A percentile compares a stretch with the other conserved stretches of the same genome.
These are phyloP conservation scores for Juglanconis oblonga DNA, from an alignment of 2,329 filamentous ascomycete species.

Conservation along the genomic window DNA sequence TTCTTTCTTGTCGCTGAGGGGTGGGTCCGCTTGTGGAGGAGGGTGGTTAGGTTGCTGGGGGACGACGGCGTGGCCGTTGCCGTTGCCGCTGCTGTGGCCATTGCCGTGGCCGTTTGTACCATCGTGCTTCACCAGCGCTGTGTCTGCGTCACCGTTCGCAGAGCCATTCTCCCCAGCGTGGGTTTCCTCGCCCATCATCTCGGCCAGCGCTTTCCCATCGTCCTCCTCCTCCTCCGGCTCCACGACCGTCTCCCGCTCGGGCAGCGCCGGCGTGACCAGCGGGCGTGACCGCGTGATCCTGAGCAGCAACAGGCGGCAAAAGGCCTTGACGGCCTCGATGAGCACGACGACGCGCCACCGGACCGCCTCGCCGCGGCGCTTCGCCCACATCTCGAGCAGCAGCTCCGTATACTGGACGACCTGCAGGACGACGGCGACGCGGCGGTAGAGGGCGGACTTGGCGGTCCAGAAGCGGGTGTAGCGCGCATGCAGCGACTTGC, in stretches of 20 bases:
- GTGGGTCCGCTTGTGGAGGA: slow-evolving; percentile 1
- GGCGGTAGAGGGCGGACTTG: slow-evolving; percentile 68
- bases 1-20: slow-evolving; percentile 42
- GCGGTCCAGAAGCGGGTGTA: slow-evolving; percentile 67
- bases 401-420: slow-evolving; percentile 94
- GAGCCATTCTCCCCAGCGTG: slow-evolving; percentile 50
- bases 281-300: slow-evolving; percentile 80
- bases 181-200: slow-evolving; percentile 47
- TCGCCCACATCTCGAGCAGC: slow-evolving; percentile 95
- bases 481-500: slow-evolving; percentile 57
- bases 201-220: slow-evolving; percentile 36
- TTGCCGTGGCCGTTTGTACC: slow-evolving; percentile 5
- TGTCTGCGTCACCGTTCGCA: slow-evolving; percentile 32
- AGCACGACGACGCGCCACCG: slow-evolving; percentile 86
- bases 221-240: slow-evolving; percentile 50
- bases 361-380: slow-evolving; percentile 74
- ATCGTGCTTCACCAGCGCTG: slow-evolving; percentile 5
- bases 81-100: background rate
- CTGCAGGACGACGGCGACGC: slow-evolving; percentile 78
- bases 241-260: slow-evolving; percentile 78
- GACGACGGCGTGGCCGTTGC: slow-evolving; percentile 11
- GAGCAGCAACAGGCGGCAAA: slow-evolving; percentile 77
- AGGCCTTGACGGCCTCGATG: slow-evolving; percentile 80
- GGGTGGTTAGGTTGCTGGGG: slow-evolving; percentile 7
- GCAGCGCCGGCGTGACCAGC: slow-evolving; percentile 77